phyloP scores from a whole-genome alignment of 306 rosid genomes.

The Cucurbita moschata region DNA sequence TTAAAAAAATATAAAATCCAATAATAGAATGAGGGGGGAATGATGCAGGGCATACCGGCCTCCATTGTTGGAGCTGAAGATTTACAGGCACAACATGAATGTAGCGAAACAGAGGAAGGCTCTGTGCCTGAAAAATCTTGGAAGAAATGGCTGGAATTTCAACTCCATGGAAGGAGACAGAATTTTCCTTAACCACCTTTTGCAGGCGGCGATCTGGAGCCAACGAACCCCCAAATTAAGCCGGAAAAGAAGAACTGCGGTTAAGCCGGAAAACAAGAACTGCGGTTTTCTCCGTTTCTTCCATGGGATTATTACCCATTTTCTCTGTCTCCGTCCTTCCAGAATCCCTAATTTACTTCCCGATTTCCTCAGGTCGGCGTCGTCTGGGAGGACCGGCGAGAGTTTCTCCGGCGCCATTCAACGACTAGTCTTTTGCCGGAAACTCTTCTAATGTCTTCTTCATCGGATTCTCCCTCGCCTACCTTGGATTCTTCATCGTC shows the following conservation, averaged over 20 bases:
- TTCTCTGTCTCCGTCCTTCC: not conserved
- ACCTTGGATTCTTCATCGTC: not conserved
- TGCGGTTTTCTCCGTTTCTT: not conserved
- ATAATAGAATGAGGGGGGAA: not conserved
- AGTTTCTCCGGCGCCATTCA: conserved; percentile 26
- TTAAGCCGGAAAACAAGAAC: not conserved
- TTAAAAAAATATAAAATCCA: not conserved
- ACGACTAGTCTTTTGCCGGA: conserved; percentile 7
- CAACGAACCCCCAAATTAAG: too few relatives aligned
- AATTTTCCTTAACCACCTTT: not conserved
- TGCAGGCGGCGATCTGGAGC: not conserved
- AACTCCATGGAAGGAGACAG: not conserved
- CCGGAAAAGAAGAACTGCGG: not conserved
- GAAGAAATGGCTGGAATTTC: not conserved
- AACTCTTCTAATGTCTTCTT: conserved; percentile 33
- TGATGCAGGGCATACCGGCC: not conserved
- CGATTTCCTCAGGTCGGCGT: not conserved
- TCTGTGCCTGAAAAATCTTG: not conserved
- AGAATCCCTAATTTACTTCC: too few relatives aligned
- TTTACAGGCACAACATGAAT: not conserved
- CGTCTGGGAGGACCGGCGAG: conserved; percentile 22
- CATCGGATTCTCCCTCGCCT: conserved; percentile 10
- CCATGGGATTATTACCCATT: not conserved
- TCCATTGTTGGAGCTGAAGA: too few relatives aligned
- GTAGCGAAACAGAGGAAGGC: not conserved